phyloP scores from a whole-genome alignment of 345 rosid species.

The Heritiera littoralis region DNA sequence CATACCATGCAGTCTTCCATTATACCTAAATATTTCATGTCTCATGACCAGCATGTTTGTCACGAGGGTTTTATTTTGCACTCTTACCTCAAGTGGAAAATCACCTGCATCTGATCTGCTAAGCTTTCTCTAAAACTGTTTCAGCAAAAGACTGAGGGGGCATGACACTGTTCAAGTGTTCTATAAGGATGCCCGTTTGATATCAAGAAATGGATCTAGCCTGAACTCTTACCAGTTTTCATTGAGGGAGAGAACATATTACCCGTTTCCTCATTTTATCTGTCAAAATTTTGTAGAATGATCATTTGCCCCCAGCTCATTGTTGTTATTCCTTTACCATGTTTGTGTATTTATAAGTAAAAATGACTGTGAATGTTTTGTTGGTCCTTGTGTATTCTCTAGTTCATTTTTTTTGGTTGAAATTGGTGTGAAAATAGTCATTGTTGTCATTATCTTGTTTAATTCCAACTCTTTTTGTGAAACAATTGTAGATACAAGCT shows the following conservation, averaged over 20 bases:
- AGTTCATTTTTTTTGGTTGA: conserved; percentile 2
- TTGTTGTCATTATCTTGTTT: background rate
- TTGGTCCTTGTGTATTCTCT: background rate
- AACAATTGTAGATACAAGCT: conserved; percentile 70
- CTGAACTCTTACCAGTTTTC: background rate
- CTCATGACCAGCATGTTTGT: background rate
- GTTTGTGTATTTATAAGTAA: background rate
- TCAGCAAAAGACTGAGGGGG: background rate
- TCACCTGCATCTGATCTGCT: background rate
- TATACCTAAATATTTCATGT: conserved; percentile 7
- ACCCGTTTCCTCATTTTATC: background rate
- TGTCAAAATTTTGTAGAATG: conserved; percentile 4
- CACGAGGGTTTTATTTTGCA: background rate
- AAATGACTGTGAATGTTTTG: background rate
- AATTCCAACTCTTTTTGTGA: conserved; percentile 21
- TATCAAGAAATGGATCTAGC: conserved; percentile 3
- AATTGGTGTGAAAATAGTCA: conserved; percentile 11
- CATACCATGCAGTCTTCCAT: background rate
- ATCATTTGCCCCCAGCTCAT: background rate
- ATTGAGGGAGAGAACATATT: conserved; percentile 1
- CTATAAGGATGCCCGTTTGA: background rate
- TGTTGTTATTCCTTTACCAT: background rate
- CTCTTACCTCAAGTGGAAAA: background rate
- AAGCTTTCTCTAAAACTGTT: background rate
- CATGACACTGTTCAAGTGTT: background rate